These are phyloP conservation scores for Aspergillus vadensis DNA, from an alignment of 2,329 filamentous ascomycete species.

Conservation along the genomic window DNA sequence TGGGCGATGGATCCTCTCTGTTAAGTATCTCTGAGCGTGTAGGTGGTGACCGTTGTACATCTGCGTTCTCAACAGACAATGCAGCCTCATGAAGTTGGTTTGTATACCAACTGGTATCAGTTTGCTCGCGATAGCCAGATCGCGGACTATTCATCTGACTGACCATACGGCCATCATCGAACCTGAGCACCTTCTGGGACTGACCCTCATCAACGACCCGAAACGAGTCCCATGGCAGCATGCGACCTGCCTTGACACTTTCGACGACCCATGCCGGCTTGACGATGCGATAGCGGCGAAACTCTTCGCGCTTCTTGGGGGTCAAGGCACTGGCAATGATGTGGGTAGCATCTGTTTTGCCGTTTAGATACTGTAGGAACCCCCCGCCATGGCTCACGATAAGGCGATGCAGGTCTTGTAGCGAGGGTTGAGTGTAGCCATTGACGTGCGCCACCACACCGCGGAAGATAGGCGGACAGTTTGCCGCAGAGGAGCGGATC, in stretches of 20 bases:
- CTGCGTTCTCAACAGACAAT: slow-evolving; percentile 34
- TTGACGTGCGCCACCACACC: slow-evolving; percentile 90
- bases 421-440: slow-evolving; percentile 91
- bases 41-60: slow-evolving; percentile 17
- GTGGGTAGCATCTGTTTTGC: slow-evolving; percentile 92
- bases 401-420: slow-evolving; percentile 83
- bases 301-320: slow-evolving; percentile 90
- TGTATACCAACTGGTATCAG: slow-evolving; percentile 79
- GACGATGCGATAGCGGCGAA: slow-evolving; percentile 83
- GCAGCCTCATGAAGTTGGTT: slow-evolving; percentile 60
- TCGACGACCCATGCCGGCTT: slow-evolving; percentile 95
- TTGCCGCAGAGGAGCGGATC: slow-evolving; percentile 66
- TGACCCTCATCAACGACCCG: slow-evolving; percentile 82
- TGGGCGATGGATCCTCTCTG: slow-evolving; percentile 26
- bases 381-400: slow-evolving; percentile 93
- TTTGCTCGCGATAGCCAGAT: slow-evolving; percentile 77
- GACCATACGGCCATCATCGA: slow-evolving; percentile 64
- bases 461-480: slow-evolving; percentile 83
- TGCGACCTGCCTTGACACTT: slow-evolving; percentile 75
- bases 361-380: slow-evolving; percentile 91
- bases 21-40: not conserved
- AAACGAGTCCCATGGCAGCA: slow-evolving; percentile 85
- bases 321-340: slow-evolving; percentile 90
- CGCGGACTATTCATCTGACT: slow-evolving; percentile 65
- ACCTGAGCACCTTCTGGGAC: slow-evolving; percentile 74